These are phyloP conservation scores for Tetracladium marchalianum DNA, from an alignment of 495 filamentous ascomycete genomes.

Conservation along the genomic window DNA sequence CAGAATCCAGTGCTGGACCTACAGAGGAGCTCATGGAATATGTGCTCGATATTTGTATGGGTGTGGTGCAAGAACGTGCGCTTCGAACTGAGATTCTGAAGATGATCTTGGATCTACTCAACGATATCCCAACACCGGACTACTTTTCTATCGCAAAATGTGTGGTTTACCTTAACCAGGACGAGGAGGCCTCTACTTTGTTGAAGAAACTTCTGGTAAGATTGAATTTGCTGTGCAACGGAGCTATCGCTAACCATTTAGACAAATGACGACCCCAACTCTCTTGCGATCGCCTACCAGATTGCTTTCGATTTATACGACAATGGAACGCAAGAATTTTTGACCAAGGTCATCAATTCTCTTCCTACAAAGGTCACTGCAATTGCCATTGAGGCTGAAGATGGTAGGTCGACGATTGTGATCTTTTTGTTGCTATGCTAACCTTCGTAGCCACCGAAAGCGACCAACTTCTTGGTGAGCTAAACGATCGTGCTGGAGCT, in stretches of 20 bases:
- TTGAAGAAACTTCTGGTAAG: constrained; percentile 61
- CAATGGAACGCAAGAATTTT: constrained; percentile 94
- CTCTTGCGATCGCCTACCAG: constrained; percentile 84
- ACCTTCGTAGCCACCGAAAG: constrained; percentile 34
- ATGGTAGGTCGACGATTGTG: constrained; percentile 17
- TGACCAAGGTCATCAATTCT: constrained; percentile 78
- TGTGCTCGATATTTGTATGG: constrained; percentile 92
- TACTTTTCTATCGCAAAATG: constrained; percentile 98
- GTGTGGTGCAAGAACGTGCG: constrained; percentile 86
- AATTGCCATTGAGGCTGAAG: constrained; percentile 38
- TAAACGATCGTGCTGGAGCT: constrained; percentile 19
- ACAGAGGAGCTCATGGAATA: constrained; percentile 97
- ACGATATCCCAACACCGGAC: constrained; percentile 81
- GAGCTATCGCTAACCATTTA: constrained; percentile 7
- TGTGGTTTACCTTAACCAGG: constrained; percentile 90
- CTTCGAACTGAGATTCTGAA: constrained; percentile 73
- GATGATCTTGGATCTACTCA: constrained; percentile 78
- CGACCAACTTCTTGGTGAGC: constrained; percentile 39
- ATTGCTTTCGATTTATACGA: constrained; percentile 97
- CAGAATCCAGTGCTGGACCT: constrained; percentile 37
- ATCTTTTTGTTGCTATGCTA: not conserved
- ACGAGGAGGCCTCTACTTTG: constrained; percentile 83
- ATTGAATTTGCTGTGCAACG: not conserved
- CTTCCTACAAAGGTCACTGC: constrained; percentile 53
- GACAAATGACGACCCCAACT: constrained; percentile 61